Evolutionary conservation across 768 basidiomycete species (phyloP), one percentile per base, ranked within the genome.

Genomic region (Cystofilobasidium capitatum): DNA sequence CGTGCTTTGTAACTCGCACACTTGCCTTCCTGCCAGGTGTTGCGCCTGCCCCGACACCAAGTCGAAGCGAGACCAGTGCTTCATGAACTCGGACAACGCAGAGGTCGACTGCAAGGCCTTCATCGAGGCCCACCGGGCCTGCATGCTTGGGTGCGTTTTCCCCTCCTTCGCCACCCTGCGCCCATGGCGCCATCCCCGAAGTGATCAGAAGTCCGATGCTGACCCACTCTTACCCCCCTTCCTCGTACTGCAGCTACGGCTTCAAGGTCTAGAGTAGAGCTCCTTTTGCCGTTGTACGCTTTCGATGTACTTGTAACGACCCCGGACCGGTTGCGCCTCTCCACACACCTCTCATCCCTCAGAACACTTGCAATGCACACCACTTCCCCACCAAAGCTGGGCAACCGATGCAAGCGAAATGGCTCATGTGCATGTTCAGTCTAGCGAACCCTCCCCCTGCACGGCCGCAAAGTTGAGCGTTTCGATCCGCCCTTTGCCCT

Each of bases 21-120:
- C 55, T 65, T 29, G 40, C 39, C 39, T 45, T 31, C 13, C 3
- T n/a, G 49, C 26, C 70, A 98, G 94, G 73, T 98, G 94, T 73
- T 97, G 94, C 74, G 94, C 93, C 49, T 98, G 94, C 75, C 92
- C 91, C 2, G 82, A 91, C 72, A 94, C 92, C 2, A 98, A 98
- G 77, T 83, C 86, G 2, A 82, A 82, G n/a, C 83, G 96, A 14
- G 96, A 99, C 77, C 86, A 92, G 71, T 99, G 96, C 78, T 98
- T 96, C 81, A 80, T 98, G 69, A 83, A 84, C 66, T 73, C 75
- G 1, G 73, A 77, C 64, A 74, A 76, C 16, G 83, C 82, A 72
- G 86, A 86, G 69, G 60, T 62, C 54, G 86, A 87, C 75, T 99
- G 96, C 80, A 84, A 81, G 73, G 84, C 88, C 60, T 79, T 91